phyloP scores from a whole-genome alignment of 2,329 filamentous ascomycete species.

The Hypoxylon sp. region DNA sequence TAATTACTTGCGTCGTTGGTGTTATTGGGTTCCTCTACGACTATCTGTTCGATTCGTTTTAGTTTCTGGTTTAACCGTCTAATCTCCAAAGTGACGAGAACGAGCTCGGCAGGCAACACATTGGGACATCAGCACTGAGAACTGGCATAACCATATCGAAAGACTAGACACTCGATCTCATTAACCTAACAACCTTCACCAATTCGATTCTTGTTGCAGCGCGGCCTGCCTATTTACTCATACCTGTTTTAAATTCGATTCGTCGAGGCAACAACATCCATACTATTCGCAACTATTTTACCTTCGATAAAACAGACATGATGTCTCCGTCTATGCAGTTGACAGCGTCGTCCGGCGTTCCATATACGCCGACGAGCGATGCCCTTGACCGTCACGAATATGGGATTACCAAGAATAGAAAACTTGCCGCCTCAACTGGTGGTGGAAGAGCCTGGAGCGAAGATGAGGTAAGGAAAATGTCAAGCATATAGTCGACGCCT shows the following conservation, averaged over 20 bases:
- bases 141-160: constrained; percentile 40
- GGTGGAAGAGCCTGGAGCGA: constrained; percentile 88
- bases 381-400: constrained; percentile 71
- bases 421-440: constrained; percentile 74
- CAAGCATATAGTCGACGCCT: constrained; percentile 7
- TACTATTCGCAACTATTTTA: constrained; percentile 25
- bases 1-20: constrained; percentile 54
- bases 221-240: constrained; percentile 57
- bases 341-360: constrained; percentile 58
- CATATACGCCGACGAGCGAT: constrained; percentile 68
- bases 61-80: constrained; percentile 47
- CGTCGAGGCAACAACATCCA: constrained; percentile 55
- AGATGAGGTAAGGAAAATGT: constrained; percentile 75
- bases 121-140: constrained; percentile 35
- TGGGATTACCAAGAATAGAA: constrained; percentile 75
- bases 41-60: constrained; percentile 52
- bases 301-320: constrained; percentile 45
- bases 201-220: constrained; percentile 64
- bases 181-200: constrained; percentile 38
- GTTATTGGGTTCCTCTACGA: constrained; percentile 55
- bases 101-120: constrained; percentile 35
- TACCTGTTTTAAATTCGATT: constrained; percentile 54
- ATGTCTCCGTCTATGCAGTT: constrained; percentile 69
- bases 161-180: constrained; percentile 38
- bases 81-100: constrained; percentile 47